Evolutionary conservation across 73 alveolate species (phyloP), one percentile per base, ranked within the genome.

Genomic region (Diophrys sp.): DNA sequence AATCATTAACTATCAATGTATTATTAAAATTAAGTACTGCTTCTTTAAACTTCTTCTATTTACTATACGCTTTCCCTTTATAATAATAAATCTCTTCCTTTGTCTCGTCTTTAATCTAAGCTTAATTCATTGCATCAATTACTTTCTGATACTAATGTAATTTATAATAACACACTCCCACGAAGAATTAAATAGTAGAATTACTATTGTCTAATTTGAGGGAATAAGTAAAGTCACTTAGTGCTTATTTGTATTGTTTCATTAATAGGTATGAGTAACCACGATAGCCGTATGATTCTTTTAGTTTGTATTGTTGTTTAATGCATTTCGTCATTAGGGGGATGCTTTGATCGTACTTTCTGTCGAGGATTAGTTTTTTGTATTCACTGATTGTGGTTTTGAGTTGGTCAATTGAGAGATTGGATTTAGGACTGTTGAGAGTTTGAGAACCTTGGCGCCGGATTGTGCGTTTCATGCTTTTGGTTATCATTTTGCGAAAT

Each of bases 201-300:
- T 68, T 68, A n/a, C 31, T 55, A 25, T 23, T 1, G 25, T 68
- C 26, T 2, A 68, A 2, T n/a, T 25, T 28, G 11, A 68, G 75
- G 1, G 56, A 26, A 2, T 68, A 23, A 26, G 23, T 26, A 24
- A 68, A 68, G 55, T 68, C 75, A n/a, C 29, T 26, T 31, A 68
- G 24, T 2, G 75, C 75, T 31, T 28, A 26, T 28, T 26, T 31
- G 31, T 68, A 28, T 2, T 25, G 18, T 25, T 68, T 28, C 23
- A 68, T 1, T 2, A 68, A 2, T 14, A 68, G 24, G 75, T 68
- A 68, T 2, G 75, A 68, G 29, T 68, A 68, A n/a, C 75, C 75
- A 1, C 75, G 1, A 24, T 68, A 68, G 23, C 75, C 75, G 2
- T 23, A 31, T 25, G 24, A 25, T 31, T 68, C 75, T 28, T 28